Percentiles rank a stretch among this genome's conserved stretches.
phyloP scores from a whole-genome alignment of 2,329 filamentous ascomycete genomes.

The Dothiorella sarmentorum region DNA sequence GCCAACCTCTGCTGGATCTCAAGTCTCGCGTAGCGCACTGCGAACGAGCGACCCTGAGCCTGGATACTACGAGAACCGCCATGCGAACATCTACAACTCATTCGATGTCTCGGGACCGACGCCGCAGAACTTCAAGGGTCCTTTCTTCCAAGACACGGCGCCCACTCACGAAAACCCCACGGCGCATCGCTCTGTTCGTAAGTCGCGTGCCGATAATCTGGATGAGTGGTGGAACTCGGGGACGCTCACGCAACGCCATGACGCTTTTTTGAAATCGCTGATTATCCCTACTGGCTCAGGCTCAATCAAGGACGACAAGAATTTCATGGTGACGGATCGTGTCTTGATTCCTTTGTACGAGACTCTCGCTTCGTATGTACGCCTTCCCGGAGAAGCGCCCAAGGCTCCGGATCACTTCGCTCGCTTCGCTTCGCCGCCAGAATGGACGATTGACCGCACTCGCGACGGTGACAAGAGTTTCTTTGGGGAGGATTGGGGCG shows the following conservation, averaged over 20 bases:
- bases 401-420: conserved; percentile 38
- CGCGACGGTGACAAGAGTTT: conserved; percentile 39
- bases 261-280: conserved; percentile 2
- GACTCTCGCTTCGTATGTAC: conserved; percentile 40
- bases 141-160: conserved; percentile 34
- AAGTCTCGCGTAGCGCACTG: background rate
- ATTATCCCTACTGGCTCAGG: background rate
- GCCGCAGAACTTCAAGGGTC: conserved; percentile 35
- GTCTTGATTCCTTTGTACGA: conserved; percentile 43
- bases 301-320: conserved; percentile 20
- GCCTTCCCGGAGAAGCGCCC: background rate
- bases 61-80: background rate
- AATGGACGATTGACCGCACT: conserved; percentile 39
- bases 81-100: background rate
- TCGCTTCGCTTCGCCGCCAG: conserved; percentile 37
- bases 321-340: conserved; percentile 28
- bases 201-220: conserved; percentile 36
- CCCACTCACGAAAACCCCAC: conserved; percentile 30
- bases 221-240: conserved; percentile 39
- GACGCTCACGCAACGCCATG: conserved; percentile 22
- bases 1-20: background rate
- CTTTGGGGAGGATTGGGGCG: conserved; percentile 30
- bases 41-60: conserved; percentile 14
- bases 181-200: conserved; percentile 24
- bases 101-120: conserved; percentile 25